phyloP scores from a whole-genome alignment of 192 early-diverging fungal genomes.

The Mortierella claussenii region DNA sequence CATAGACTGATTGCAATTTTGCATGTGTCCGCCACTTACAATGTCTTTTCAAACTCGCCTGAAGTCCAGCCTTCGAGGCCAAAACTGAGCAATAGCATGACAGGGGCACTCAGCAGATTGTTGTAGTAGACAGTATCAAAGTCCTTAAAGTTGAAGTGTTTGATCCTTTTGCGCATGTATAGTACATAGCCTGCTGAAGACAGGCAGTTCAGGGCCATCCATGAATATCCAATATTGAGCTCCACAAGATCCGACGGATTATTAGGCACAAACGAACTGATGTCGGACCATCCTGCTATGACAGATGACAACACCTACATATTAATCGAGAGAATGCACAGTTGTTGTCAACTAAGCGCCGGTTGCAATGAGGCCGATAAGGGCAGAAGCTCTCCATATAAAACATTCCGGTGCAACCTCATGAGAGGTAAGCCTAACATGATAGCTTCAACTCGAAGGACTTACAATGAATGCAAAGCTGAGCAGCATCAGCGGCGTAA shows the following conservation, averaged over 20 bases:
- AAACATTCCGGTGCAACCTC: too few relatives aligned
- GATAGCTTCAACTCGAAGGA: too few relatives aligned
- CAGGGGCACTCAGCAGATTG: constrained; percentile 89
- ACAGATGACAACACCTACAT: constrained; percentile 81
- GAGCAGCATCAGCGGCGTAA: constrained; percentile 83
- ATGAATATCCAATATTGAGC: constrained; percentile 70
- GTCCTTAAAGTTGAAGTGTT: constrained; percentile 92
- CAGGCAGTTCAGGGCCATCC: constrained; percentile 95
- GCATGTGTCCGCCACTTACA: constrained; percentile 50
- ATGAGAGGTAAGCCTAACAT: too few relatives aligned
- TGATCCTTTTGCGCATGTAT: constrained; percentile 91
- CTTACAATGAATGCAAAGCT: constrained; percentile 86
- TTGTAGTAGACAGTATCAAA: constrained; percentile 99
- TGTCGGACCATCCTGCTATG: constrained; percentile 87
- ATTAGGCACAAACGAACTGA: constrained; percentile 50
- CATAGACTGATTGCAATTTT: background rate
- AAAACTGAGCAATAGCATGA: constrained; percentile 75
- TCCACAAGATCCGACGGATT: constrained; percentile 25
- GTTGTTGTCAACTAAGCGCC: too few relatives aligned
- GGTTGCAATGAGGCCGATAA: too few relatives aligned
- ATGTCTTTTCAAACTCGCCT: constrained; percentile 67
- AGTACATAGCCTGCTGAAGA: constrained; percentile 89
- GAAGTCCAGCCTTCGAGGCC: constrained; percentile 76
- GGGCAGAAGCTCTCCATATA: too few relatives aligned
- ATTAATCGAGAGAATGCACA: too few relatives aligned